Evolutionary conservation across 768 basidiomycete genomes (phyloP).

Genomic region (Agaricus bisporus): DNA sequence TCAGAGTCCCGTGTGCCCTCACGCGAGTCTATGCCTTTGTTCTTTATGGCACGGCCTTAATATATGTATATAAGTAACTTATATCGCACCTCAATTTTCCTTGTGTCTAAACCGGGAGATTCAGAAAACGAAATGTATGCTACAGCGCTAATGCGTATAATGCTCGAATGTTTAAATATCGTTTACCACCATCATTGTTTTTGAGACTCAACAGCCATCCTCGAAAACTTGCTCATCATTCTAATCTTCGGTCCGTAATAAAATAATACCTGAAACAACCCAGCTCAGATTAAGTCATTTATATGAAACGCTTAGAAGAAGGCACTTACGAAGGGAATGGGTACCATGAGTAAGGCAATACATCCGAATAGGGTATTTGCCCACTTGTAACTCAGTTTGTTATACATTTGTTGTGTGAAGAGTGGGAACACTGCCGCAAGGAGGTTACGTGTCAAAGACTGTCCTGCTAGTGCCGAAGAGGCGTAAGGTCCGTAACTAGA

Average conservation of each 20-base stretch:
- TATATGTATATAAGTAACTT: too few relatives aligned
- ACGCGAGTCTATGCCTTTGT: too few relatives aligned
- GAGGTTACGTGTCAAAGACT: conserved; percentile 55
- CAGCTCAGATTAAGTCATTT: background rate
- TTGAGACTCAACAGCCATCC: conserved; percentile 26
- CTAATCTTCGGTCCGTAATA: conserved; percentile 38
- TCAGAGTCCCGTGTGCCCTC: too few relatives aligned
- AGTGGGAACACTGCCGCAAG: conserved; percentile 51
- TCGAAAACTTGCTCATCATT: conserved; percentile 33
- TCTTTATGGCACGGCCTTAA: too few relatives aligned
- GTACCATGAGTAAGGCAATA: conserved; percentile 47
- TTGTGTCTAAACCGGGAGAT: too few relatives aligned
- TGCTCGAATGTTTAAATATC: too few relatives aligned
- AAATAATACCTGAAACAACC: conserved; percentile 27
- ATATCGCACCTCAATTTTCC: too few relatives aligned
- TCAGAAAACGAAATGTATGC: too few relatives aligned
- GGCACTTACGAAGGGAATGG: conserved; percentile 52
- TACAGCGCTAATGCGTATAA: too few relatives aligned
- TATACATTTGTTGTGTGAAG: conserved; percentile 57
- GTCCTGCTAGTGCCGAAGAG: conserved; percentile 63
- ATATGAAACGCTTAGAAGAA: background rate
- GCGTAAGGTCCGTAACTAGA: conserved; percentile 55
- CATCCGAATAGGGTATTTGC: conserved; percentile 52
- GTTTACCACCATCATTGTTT: too few relatives aligned
- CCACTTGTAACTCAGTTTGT: conserved; percentile 50